Conservation (phyloP, 371 early-diverging fungal genomes). For the Actinomucor elegans region DNA sequence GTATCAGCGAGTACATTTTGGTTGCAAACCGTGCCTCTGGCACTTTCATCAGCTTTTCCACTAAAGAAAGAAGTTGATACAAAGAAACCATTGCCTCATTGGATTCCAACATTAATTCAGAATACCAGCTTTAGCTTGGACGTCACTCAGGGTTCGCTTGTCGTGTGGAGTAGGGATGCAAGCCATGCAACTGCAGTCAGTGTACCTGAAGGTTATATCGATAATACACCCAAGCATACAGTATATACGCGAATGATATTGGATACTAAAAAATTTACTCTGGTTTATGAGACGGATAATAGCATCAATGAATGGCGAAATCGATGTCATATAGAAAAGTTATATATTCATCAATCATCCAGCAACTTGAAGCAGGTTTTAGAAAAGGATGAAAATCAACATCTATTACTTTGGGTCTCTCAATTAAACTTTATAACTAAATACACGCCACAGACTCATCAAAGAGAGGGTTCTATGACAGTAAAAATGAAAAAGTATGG, state of each 20-base stretch:
- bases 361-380: not conserved
- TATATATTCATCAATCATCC: conserved; percentile 11
- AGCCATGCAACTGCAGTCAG: not conserved
- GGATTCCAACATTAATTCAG: not conserved
- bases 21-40: conserved; percentile 1
- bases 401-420: conserved; percentile 17
- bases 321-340: conserved; percentile 8
- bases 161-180: not conserved
- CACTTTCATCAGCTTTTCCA: not conserved
- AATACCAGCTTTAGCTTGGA: conserved; percentile 10
- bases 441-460: not conserved
- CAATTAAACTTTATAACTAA: conserved; percentile 3
- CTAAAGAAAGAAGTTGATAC: too few relatives aligned
- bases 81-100: too few relatives aligned
- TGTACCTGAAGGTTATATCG: conserved; percentile 3
- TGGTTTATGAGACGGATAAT: not conserved
- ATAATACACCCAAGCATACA: conserved; percentile 8
- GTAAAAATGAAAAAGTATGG: conserved; percentile 10
- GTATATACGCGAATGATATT: not conserved
- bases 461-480: not conserved
- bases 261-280: conserved; percentile 1
- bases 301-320: conserved; percentile 1
- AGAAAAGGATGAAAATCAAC: not conserved
- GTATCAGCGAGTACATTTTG: conserved; percentile 1
- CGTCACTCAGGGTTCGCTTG: conserved; percentile 7